phyloP scores from a whole-genome alignment of 495 filamentous ascomycete genomes.

The Aspergillus nidulans region DNA sequence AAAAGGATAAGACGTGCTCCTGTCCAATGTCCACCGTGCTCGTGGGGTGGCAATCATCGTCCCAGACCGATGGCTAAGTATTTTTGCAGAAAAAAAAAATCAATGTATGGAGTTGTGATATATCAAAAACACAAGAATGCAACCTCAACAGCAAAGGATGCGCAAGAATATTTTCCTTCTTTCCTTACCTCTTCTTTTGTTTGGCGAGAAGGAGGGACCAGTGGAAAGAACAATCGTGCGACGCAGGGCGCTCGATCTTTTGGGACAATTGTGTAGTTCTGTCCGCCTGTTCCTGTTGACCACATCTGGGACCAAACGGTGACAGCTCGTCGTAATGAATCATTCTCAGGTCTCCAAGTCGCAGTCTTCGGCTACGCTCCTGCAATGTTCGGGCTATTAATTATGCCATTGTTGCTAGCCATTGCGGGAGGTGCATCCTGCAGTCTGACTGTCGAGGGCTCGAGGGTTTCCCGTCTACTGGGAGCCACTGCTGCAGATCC shows the following conservation, averaged over 20 bases:
- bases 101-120: conserved; percentile 12
- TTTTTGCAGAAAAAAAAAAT: conserved; percentile 18
- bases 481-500: neutral
- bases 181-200: no score
- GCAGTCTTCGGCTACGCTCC: neutral
- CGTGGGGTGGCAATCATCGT: no score
- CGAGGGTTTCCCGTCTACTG: neutral
- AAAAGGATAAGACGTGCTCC: neutral
- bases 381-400: neutral
- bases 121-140: conserved; percentile 9
- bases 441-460: conserved; percentile 7
- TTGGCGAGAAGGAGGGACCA: no score
- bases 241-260: no score
- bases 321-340: no score
- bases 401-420: conserved; percentile 10
- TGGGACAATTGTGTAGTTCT: neutral
- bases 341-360: neutral
- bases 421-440: conserved; percentile 5
- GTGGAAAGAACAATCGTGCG: no score
- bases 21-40: no score
- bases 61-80: no score
- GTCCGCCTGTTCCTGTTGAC: no score
- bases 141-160: conserved; percentile 1
- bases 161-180: no score
- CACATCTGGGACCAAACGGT: no score